A percentile compares a stretch with the other conserved stretches of the same genome.
phyloP scores from a whole-genome alignment of 1,284 basidiomycete genomes.

The Trichosporon ovoides region DNA sequence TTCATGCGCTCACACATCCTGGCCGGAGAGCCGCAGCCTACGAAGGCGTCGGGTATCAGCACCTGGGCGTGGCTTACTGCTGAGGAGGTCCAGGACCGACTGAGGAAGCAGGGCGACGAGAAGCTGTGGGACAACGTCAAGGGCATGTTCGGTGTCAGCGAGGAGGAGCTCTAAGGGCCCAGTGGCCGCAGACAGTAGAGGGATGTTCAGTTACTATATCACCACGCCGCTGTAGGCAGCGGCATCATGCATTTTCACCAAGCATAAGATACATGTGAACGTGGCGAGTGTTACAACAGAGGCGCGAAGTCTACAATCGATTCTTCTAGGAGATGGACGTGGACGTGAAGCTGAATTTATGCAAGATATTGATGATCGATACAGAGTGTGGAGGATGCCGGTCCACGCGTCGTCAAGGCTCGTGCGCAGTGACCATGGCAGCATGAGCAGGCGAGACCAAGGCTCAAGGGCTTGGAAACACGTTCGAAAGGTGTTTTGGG shows the following conservation, averaged over 20 bases:
- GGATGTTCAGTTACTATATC: neutral
- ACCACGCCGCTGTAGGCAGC: neutral
- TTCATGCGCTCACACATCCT: constrained; percentile 47
- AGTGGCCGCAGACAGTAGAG: neutral
- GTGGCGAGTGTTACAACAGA: too few relatives aligned
- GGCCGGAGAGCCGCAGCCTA: constrained; percentile 39
- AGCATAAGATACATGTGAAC: too few relatives aligned
- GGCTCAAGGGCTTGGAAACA: neutral
- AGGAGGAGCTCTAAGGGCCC: constrained; percentile 12
- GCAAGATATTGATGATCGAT: too few relatives aligned
- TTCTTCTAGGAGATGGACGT: neutral
- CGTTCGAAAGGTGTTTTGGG: neutral
- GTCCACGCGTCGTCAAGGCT: too few relatives aligned
- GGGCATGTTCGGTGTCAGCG: constrained; percentile 38
- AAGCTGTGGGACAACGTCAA: constrained; percentile 37
- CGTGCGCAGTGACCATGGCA: too few relatives aligned
- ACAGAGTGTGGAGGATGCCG: too few relatives aligned
- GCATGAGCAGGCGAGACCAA: neutral
- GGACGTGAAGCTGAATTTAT: too few relatives aligned
- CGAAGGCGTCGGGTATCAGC: constrained; percentile 26
- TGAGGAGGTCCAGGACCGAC: constrained; percentile 33
- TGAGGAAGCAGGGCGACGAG: constrained; percentile 36
- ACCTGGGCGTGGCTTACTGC: constrained; percentile 41
- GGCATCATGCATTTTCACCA: neutral
- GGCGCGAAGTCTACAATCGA: neutral